Evolutionary conservation across 2,329 filamentous ascomycete genomes (phyloP).

Genomic region (Hypoxylon sp.): DNA sequence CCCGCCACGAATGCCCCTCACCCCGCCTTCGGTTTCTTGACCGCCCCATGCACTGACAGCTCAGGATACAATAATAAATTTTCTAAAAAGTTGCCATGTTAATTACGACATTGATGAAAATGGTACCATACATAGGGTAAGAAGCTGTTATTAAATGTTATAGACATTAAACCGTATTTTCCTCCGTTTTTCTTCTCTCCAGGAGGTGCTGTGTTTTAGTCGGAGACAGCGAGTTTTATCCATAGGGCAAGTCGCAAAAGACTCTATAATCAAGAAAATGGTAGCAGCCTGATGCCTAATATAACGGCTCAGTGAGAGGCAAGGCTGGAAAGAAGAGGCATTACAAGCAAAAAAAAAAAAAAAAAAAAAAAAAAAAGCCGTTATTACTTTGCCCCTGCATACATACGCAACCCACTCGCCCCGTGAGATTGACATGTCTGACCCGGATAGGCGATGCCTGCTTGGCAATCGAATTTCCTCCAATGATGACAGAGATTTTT

Average conservation of each 20-base stretch:
- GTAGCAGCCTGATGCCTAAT: conserved; percentile 3
- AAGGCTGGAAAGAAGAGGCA: conserved; percentile 24
- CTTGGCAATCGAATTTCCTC: conserved; percentile 47
- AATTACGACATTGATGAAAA: conserved; percentile 21
- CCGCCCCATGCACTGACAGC: conserved; percentile 28
- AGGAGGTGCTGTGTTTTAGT: no score
- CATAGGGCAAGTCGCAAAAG: conserved; percentile 5
- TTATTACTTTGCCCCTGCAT: conserved; percentile 45
- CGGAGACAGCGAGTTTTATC: not conserved
- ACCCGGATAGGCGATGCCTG: conserved; percentile 49
- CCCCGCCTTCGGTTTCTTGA: conserved; percentile 40
- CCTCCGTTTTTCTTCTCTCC: not conserved
- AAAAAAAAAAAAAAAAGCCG: no score
- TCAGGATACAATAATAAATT: conserved; percentile 20
- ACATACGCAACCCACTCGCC: conserved; percentile 49
- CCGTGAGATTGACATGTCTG: conserved; percentile 42
- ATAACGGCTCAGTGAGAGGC: conserved; percentile 3
- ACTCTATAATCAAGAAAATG: conserved; percentile 7
- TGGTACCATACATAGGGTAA: conserved; percentile 18
- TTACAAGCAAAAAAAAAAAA: conserved; percentile 33
- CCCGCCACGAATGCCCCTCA: conserved; percentile 44
- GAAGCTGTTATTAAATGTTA: conserved; percentile 7
- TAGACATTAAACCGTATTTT: not conserved
- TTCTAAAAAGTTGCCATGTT: conserved; percentile 21
- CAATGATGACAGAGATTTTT: conserved; percentile 15